Percentiles rank a stretch among this genome's conserved stretches.
Evolutionary conservation across 2,329 filamentous ascomycete species (phyloP).

Genomic region (Calonectria honghensis): DNA sequence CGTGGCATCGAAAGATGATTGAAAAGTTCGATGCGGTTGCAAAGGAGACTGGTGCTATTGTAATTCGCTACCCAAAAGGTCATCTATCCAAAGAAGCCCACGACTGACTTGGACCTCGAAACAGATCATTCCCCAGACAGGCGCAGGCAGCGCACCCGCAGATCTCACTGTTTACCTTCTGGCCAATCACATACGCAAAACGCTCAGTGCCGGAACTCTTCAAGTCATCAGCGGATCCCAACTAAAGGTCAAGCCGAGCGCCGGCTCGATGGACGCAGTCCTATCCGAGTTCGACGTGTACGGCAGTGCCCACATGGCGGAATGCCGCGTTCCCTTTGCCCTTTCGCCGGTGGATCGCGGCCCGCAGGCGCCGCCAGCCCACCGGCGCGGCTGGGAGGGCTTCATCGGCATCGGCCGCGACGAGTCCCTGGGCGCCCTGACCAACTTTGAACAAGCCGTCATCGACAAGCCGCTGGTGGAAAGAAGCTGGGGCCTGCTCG

Average conservation of each 20-base stretch:
- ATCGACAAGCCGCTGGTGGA: slow-evolving; percentile 7
- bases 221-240: background rate
- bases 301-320: background rate
- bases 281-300: background rate
- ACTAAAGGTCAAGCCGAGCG: background rate
- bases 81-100: background rate
- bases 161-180: background rate
- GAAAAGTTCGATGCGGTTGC: background rate
- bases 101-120: background rate
- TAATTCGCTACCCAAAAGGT: background rate
- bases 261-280: background rate
- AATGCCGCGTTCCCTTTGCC: background rate
- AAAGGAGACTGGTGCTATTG: background rate
- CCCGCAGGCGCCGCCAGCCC: background rate
- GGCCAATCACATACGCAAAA: background rate
- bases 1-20: background rate
- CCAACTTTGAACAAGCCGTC: background rate
- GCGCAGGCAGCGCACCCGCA: background rate
- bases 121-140: background rate
- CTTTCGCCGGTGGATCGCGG: background rate
- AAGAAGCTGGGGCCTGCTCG: background rate
- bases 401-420: background rate
- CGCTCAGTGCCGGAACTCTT: background rate
- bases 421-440: background rate
- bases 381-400: background rate